Base-by-base conservation (phyloP, 148 eudicot species). In the Silene conica region DNA sequence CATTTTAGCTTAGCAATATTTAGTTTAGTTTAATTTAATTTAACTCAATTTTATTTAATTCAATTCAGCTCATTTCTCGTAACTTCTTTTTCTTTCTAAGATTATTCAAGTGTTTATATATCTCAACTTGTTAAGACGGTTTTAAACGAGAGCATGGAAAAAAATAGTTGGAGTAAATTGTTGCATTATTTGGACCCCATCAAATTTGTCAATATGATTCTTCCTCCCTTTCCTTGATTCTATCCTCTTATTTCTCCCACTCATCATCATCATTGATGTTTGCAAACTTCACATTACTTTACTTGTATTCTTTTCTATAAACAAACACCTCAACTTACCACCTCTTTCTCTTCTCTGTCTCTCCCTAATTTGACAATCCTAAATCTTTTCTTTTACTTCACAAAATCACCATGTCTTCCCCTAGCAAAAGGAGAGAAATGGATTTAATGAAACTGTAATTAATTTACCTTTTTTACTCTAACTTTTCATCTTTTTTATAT, bases 381-480 rank as follows among this genome's bases (percentile, higher is more conserved):
- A 63, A 54, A 65, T 55, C 7, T 1, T 19, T 14, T 63, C 0
- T 5, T 5, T 38, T 74, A 31, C 55, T 38, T 0, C 1, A 16
- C 6, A 59, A 63, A 78, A 34, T 65, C 74, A 81, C 63, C 86
- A 94, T 94, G 98, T 89, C 98, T 80, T 94, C 98, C 23, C 98
- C 97, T 58, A 88, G 91, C 88, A 94, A 94, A 80, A 85, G 98
- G 77, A 77, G 97, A 77, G 98, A 94, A 70, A 94, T 89, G 97
- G 98, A 94, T 83, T 81, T 94, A 80, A 94, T 94, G 98, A 94
- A 94, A 85, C 86, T 91, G 98, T 93, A 25, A 43, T 64, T 64
- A 62, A 14, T 34, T 22, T 0, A 22, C 6, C 25, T 25, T 61
- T 10, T 12, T 61, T 3, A 23, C 5, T 31, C 57, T 55, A 63